Conservation (phyloP, 2,329 filamentous ascomycete species). For the Hypoxylon rubiginosum region DNA sequence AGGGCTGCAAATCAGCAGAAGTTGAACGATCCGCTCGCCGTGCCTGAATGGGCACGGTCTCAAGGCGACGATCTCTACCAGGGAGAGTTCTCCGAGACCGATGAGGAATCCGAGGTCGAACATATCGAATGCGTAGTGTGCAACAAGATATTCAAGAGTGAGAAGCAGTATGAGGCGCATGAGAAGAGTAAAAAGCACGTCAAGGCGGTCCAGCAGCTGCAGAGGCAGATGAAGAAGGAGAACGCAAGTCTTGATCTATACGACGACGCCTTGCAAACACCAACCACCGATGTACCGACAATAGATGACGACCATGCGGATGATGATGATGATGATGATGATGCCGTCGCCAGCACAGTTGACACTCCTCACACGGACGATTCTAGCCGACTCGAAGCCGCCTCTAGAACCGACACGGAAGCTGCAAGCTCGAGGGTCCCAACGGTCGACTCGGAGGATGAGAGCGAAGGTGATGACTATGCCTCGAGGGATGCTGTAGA, state of each 20-base stretch:
- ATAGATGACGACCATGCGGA: constrained; percentile 14
- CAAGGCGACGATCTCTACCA: constrained; percentile 64
- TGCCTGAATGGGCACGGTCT: constrained; percentile 82
- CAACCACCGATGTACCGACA: constrained; percentile 14
- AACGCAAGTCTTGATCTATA: constrained; percentile 71
- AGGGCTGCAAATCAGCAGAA: constrained; percentile 85
- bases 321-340: neutral
- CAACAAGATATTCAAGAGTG: constrained; percentile 86
- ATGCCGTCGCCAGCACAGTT: neutral
- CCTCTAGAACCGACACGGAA: constrained; percentile 24
- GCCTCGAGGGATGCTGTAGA: constrained; percentile 61
- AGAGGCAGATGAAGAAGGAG: constrained; percentile 86
- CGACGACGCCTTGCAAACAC: constrained; percentile 24
- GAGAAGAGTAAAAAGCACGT: constrained; percentile 97
- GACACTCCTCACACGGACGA: constrained; percentile 11
- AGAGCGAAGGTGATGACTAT: constrained; percentile 59
- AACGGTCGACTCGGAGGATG: constrained; percentile 30
- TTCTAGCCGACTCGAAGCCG: constrained; percentile 15
- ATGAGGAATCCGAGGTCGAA: constrained; percentile 68
- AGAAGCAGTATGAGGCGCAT: constrained; percentile 90
- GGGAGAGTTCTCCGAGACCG: constrained; percentile 71
- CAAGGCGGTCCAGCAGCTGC: constrained; percentile 85
- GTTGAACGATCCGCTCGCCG: constrained; percentile 69
- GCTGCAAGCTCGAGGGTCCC: constrained; percentile 19
- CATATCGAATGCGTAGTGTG: constrained; percentile 83